Conservation (phyloP, 2,329 filamentous ascomycete genomes). For the Nothophaeocryptopus gaeumannii region DNA sequence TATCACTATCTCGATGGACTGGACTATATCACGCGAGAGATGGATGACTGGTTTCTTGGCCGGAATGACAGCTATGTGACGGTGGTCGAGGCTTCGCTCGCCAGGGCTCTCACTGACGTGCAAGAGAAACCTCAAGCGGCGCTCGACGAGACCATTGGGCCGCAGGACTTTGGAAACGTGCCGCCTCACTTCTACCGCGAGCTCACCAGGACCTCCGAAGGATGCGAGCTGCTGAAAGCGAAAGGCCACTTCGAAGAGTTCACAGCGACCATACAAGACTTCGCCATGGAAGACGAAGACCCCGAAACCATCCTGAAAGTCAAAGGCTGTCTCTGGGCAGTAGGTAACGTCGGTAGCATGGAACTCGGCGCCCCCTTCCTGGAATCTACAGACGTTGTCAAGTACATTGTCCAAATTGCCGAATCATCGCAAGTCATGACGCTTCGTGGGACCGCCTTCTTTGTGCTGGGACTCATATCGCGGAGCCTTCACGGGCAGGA, state of each 20-base stretch:
- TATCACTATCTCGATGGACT: conserved; percentile 96
- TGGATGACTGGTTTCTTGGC: conserved; percentile 99
- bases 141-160: conserved; percentile 46
- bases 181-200: conserved; percentile 99
- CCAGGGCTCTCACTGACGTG: conserved; percentile 71
- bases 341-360: conserved; percentile 98
- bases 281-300: conserved; percentile 81
- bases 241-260: conserved; percentile 98
- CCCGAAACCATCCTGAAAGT: conserved; percentile 84
- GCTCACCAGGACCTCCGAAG: conserved; percentile 85
- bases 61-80: conserved; percentile 95
- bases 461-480: conserved; percentile 88
- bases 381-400: conserved; percentile 83
- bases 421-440: conserved; percentile 87
- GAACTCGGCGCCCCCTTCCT: conserved; percentile 92
- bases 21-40: conserved; percentile 98
- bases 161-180: conserved; percentile 58
- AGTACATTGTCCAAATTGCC: conserved; percentile 82
- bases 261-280: conserved; percentile 79
- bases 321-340: conserved; percentile 95
- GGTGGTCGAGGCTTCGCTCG: conserved; percentile 91
- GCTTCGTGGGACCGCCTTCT: conserved; percentile 91
- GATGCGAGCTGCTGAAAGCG: conserved; percentile 81
- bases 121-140: conserved; percentile 50
- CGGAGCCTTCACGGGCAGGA: conserved; percentile 88